Percentiles rank a stretch among this genome's conserved stretches.
Conservation (phyloP, 2,329 filamentous ascomycete genomes). For the Ascochyta koolunga region DNA sequence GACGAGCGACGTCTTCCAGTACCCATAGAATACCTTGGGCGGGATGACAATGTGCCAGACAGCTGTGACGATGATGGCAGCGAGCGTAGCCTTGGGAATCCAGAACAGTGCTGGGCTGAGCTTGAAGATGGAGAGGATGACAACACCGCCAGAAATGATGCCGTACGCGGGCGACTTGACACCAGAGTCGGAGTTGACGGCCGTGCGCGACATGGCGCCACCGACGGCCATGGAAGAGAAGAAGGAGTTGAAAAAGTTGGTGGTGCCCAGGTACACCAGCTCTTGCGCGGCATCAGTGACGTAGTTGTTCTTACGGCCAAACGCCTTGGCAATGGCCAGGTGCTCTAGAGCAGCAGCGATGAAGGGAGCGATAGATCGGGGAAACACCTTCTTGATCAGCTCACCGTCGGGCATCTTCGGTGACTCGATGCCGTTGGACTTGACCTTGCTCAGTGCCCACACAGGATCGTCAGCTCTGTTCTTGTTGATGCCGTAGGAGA, state of each 20-base stretch:
- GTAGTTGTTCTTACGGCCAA: conserved; percentile 67
- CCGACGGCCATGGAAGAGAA: conserved; percentile 70
- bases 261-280: conserved; percentile 66
- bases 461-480: conserved; percentile 53
- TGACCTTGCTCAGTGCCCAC: conserved; percentile 65
- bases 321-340: conserved; percentile 68
- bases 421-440: conserved; percentile 60
- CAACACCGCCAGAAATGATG: conserved; percentile 65
- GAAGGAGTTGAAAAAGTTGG: conserved; percentile 69
- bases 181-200: conserved; percentile 69
- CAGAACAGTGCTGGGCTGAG: conserved; percentile 67
- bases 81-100: conserved; percentile 70
- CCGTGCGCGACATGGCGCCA: conserved; percentile 70
- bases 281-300: conserved; percentile 69
- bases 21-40: conserved; percentile 64
- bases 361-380: conserved; percentile 64
- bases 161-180: conserved; percentile 68
- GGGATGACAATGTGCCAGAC: conserved; percentile 67
- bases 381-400: conserved; percentile 61
- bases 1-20: conserved; percentile 68
- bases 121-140: conserved; percentile 67
- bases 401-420: conserved; percentile 56
- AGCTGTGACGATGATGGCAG: conserved; percentile 71
- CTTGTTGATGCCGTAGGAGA: conserved; percentile 68
- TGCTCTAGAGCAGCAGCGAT: conserved; percentile 68